Base-by-base conservation (phyloP, 2,329 filamentous ascomycete species). In the Furcasterigmium furcatum region DNA sequence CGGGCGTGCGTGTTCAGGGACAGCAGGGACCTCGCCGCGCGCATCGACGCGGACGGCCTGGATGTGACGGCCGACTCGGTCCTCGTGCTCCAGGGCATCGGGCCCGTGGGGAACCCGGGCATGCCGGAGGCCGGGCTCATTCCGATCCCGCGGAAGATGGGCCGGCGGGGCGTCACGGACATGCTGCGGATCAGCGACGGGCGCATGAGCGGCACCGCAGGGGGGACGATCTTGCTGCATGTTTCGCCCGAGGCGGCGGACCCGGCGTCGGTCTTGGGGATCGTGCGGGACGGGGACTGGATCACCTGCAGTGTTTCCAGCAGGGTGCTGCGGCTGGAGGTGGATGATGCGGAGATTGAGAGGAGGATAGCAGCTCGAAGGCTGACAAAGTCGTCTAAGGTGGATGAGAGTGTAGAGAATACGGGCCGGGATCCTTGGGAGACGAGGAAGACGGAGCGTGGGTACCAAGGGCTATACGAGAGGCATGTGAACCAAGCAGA, bases 221-320 rank as follows among this genome's bases (percentile, higher is more conserved):
- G 95, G 39, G 91, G 91, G 0, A 96, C 94, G 46, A 92, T 96
- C 52, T 88, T 92, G 0, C 82, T 94, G 6, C 91, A 96, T 55
- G 85, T 96, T 6, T 84, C 85, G 3, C 91, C 91, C 1, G 91
- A 96, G 65, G 89, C 89, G 1, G 89, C 87, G 0, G 65, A 77
- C 24, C 87, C 88, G 1, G 82, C 80, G 10, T 90, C 88, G 0
- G 87, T 90, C 1, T 80, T 96, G 51, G 91, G 88, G 0, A 67
- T 95, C 2, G 82, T 96, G 4, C 65, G 73, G 48, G 80, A 89
- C 49, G 91, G 90, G 0, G 91, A 96, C 63, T 59, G 83, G 20
- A 82, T 96, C 41, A 86, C 81, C 0, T 94, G 92, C 56, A 85
- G 91, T 65, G 83, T 87, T 43, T 85, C 79, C 35, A 82, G 82